Percentiles rank a stretch among this genome's conserved stretches.
Evolutionary conservation across 257 asterid genomes (phyloP).

Genomic region (Fraxinus excelsior): DNA sequence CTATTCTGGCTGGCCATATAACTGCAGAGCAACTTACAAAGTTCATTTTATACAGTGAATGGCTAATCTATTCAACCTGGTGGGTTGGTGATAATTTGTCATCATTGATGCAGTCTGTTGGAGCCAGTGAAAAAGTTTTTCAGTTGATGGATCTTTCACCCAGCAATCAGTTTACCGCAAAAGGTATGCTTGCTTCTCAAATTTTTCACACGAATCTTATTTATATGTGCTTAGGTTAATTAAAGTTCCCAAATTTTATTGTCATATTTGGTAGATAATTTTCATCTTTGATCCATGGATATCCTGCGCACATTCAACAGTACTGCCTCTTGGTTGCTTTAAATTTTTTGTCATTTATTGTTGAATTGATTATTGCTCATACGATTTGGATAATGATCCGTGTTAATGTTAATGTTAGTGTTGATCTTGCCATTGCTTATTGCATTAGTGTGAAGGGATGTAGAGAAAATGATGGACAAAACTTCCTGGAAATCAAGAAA

Average conservation of each 20-base stretch:
- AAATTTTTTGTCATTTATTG: not conserved
- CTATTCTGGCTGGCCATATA: conserved; percentile 82
- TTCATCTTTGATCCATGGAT: conserved; percentile 5
- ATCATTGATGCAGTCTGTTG: conserved; percentile 89
- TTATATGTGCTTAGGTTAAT: conserved; percentile 14
- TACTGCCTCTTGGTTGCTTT: not conserved
- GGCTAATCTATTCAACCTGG: conserved; percentile 98
- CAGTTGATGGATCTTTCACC: conserved; percentile 74
- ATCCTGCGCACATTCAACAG: not conserved
- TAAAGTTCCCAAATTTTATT: conserved; percentile 6
- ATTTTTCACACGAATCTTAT: conserved; percentile 13
- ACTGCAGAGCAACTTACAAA: conserved; percentile 97
- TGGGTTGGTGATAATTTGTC: conserved; percentile 95
- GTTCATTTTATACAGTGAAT: conserved; percentile 94
- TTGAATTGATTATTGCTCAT: not conserved
- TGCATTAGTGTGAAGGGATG: not conserved
- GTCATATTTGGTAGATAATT: conserved; percentile 1
- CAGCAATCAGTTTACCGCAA: conserved; percentile 65
- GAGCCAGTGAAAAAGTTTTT: conserved; percentile 98
- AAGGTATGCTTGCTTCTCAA: conserved; percentile 51
- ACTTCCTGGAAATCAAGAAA: not conserved
- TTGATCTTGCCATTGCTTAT: not conserved
- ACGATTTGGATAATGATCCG: not conserved
- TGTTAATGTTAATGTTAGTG: not conserved
- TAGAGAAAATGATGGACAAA: not conserved